These are phyloP conservation scores for Eimeria acervulina DNA, from an alignment of 169 alveolate species.

Conservation along the genomic window DNA sequence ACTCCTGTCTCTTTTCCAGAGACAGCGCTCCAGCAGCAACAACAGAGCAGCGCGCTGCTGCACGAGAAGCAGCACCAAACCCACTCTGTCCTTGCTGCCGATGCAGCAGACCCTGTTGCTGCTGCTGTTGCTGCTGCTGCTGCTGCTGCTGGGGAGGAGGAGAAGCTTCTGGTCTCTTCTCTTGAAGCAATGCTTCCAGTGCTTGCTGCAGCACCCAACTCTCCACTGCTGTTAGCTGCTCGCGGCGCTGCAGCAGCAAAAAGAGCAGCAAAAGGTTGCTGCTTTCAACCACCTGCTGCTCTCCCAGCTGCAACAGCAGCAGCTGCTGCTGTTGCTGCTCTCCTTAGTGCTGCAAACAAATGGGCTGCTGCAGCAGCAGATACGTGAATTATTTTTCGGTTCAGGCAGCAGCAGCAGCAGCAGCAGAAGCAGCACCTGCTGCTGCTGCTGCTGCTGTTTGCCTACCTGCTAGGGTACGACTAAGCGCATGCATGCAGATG, in stretches of 20 bases:
- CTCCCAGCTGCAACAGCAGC: background rate
- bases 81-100: too few relatives aligned
- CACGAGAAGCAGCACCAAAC: too few relatives aligned
- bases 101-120: background rate
- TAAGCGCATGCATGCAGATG: background rate
- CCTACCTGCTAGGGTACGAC: too few relatives aligned
- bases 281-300: too few relatives aligned
- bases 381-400: background rate
- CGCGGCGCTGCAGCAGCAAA: conserved; percentile 43
- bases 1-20: background rate
- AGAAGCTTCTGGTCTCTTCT: conserved; percentile 1
- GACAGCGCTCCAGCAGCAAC: background rate
- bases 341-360: too few relatives aligned
- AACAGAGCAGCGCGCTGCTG: conserved; percentile 1
- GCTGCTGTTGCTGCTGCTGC: conserved; percentile 4
- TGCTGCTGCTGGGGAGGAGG: background rate
- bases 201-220: conserved; percentile 1
- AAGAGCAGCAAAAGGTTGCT: background rate
- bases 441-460: background rate
- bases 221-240: background rate
- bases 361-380: too few relatives aligned
- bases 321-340: background rate
- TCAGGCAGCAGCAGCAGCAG: background rate
- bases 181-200: background rate
- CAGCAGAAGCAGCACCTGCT: background rate